These are phyloP conservation scores for Huntiella moniliformis DNA, from an alignment of 2,329 filamentous ascomycete species.

Conservation along the genomic window DNA sequence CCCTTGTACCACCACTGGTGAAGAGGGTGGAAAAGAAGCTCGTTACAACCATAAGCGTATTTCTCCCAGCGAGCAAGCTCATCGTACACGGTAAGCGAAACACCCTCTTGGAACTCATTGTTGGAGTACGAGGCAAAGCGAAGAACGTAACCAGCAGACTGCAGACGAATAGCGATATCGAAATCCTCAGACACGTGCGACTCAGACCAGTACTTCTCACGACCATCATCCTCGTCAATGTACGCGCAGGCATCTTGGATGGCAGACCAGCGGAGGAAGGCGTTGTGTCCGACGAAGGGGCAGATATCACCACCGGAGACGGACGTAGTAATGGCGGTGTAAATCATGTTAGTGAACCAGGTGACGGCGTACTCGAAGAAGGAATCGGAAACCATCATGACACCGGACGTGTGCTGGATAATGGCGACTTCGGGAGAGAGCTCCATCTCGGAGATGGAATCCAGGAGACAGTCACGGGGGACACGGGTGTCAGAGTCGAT, in stretches of 20 bases:
- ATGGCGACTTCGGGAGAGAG: conserved; percentile 51
- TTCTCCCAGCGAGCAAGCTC: conserved; percentile 57
- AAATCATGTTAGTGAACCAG: conserved; percentile 64
- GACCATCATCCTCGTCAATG: conserved; percentile 32
- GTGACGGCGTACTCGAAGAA: conserved; percentile 59
- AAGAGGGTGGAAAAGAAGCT: conserved; percentile 51
- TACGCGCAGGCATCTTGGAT: conserved; percentile 20
- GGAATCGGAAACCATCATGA: conserved; percentile 56
- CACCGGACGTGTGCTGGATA: conserved; percentile 52
- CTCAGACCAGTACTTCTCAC: conserved; percentile 57
- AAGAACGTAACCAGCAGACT: conserved; percentile 47
- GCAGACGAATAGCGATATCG: conserved; percentile 54
- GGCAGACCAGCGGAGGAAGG: conserved; percentile 47
- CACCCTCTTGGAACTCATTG: conserved; percentile 54
- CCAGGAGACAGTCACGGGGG: conserved; percentile 46
- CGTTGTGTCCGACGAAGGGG: conserved; percentile 63
- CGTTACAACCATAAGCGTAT: conserved; percentile 53
- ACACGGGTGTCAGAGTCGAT: conserved; percentile 53
- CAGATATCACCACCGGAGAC: conserved; percentile 54
- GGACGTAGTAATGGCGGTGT: conserved; percentile 51
- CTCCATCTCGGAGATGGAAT: conserved; percentile 55
- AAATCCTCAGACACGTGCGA: conserved; percentile 62
- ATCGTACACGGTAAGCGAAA: conserved; percentile 55
- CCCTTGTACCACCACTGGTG: conserved; percentile 41
- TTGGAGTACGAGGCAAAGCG: conserved; percentile 51